Evolutionary conservation across 2,329 filamentous ascomycete species (phyloP), one percentile per base, ranked within the genome.

Genomic region (Diaporthe ampelina): DNA sequence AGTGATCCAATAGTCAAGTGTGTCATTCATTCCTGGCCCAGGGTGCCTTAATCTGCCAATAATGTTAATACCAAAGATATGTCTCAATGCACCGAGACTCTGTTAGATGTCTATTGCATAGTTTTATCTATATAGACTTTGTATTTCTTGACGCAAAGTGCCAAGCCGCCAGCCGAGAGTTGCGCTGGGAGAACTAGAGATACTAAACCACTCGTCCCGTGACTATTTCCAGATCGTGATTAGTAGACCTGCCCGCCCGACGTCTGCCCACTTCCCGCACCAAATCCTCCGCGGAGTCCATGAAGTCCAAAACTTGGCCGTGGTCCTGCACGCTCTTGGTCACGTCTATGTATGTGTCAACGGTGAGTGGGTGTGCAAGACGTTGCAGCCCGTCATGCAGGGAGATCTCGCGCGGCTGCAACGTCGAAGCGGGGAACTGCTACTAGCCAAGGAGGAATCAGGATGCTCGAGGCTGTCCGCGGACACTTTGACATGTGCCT

Each of bases 401-500:
- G 0, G 48, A 68, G n/a, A 29, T 54, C 48, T 40, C 48, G n/a
- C 48, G 63, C 63, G 32, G 63, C 63, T 68, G 63, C 32, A 68
- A 68, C 48, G 63, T 68, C 32, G 63, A 54, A 40, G 63, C 63
- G 63, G 63, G 63, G 63, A 52, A 68, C 63, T 37, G 11, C 32
- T 54, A 26, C 63, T 21, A 40, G 59, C 29, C 63, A 68, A 54
- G 63, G 45, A 68, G 48, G 63, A 24, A 40, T 54, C 52, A 9
- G 1, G 48, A 1, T 24, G 17, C 63, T 40, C 48, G 48, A 54
- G 63, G 63, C 48, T 54, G 63, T 68, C 63, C 63, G 63, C 63
- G 63, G 63, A 54, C 63, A 26, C 26, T 50, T 24, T 21, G 13
- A 2, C 3, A 11, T 37, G 32, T 40, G 32, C 13, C 15, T 21